Evolutionary conservation across 2,329 filamentous ascomycete genomes (phyloP), one percentile per base, ranked within the genome.

Genomic region (Amesomyces nigricolor): DNA sequence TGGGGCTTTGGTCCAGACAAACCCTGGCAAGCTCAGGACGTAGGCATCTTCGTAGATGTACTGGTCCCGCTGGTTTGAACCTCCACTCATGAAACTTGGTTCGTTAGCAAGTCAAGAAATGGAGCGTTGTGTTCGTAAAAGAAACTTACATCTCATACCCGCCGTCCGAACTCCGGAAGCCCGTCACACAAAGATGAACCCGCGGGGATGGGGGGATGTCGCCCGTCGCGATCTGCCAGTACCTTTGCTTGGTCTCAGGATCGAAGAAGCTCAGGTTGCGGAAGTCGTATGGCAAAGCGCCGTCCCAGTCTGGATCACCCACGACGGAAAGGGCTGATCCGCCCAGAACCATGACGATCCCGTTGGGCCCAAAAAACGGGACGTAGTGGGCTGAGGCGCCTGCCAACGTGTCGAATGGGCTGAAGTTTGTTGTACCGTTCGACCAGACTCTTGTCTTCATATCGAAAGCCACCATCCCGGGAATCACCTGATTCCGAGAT

Each of bases 201-300:
- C 61, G 50, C 8, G 57, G 57, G 0, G 11, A 32, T 0, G 51
- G 44, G 2, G 60, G 61, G 2, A 58, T 29, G 19, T 39, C 22
- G 4, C 61, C 61, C 1, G 58, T 57, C 3, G 61, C 29, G 2
- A 35, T 40, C 38, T 62, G 61, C 16, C 42, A 54, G 22, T 58
- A 58, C 19, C 13, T 19, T 14, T 59, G 40, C 38, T 58, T 59
- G 2, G 58, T 59, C 17, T 46, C 42, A 3, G 60, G 58, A 26
- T 63, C 61, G 43, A 63, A 62, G 22, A 63, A 57, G 6, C 51
- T 62, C 29, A 62, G 6, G 35, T 61, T 60, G 5, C 45, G 29
- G 5, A 63, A 49, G 38, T 58, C 51, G 9, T 45, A 47, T 6
- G 49, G 42, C 7, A 45, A 44, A 8, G 32, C 42, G 6, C 30